These are phyloP conservation scores for Pavlovales sp. DNA, from an alignment of 208 protist genomes.

Conservation along the genomic window DNA sequence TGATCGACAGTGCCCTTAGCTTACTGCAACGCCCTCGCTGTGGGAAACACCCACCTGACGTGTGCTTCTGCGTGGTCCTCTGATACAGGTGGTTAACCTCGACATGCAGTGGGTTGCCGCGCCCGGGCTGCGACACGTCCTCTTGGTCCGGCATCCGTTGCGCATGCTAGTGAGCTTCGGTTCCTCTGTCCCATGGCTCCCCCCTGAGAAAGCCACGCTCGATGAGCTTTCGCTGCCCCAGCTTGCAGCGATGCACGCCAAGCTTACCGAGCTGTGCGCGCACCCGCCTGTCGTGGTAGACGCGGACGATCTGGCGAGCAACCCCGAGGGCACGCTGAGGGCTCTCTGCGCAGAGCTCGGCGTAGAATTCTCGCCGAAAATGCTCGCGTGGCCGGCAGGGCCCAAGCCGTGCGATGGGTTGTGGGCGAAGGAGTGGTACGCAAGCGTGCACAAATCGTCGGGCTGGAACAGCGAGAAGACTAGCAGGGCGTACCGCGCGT, in stretches of 20 bases:
- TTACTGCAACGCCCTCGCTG: no score
- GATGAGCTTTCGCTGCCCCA: neutral
- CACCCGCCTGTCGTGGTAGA: neutral
- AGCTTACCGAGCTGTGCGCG: neutral
- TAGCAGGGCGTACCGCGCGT: neutral
- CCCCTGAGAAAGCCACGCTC: neutral
- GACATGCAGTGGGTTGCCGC: neutral
- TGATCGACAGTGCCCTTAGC: no score
- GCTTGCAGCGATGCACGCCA: neutral
- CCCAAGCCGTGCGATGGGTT: conserved; percentile 15
- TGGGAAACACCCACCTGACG: no score
- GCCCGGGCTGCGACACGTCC: neutral
- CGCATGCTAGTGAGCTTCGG: neutral
- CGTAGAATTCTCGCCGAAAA: neutral
- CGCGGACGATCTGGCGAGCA: neutral
- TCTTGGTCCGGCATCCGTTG: neutral
- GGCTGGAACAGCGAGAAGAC: neutral
- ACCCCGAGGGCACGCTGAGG: neutral
- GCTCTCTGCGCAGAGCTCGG: conserved; percentile 15
- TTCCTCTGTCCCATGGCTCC: no score
- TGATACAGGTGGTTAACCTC: no score
- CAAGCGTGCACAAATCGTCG: neutral
- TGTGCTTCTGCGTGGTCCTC: no score
- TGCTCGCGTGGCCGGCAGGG: conserved; percentile 15
- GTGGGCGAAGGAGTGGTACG: conserved; percentile 4